Base-by-base conservation (phyloP, 352 stramenopile genomes). In the Thraustochytrium sp. region DNA sequence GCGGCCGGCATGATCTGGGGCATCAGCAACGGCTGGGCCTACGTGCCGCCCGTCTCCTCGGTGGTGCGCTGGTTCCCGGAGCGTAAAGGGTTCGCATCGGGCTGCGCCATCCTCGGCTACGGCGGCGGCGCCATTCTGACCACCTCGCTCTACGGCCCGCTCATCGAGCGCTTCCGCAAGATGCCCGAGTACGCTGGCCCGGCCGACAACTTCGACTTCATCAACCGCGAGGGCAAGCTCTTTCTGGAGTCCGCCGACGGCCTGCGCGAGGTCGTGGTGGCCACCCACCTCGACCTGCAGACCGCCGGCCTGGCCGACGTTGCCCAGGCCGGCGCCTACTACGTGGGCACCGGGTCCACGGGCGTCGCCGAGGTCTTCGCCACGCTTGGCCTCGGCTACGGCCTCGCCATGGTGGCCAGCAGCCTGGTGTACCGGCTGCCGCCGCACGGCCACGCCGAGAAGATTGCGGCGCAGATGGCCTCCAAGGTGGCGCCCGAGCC, bases 1-100 rank as follows among this genome's bases (percentile, higher is more conserved):
- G 29, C 82, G 3, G 88, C 88, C 8, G 88, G 88, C n/a, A 54
- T 87, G 9, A 62, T 90, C 38, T 89, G 53, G 48, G 88, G 88
- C 8, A 87, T 86, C 42, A 86, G 85, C 31, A 54, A 88, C 37
- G 88, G 88, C 4, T 51, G 90, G n/a, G 88, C 54, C n/a, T 91
- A 91, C 84, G 89, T 88, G 36, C 87, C 87, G 26, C 88, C 88
- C 9, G 82, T 91, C n/a, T 78, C 86, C 9, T 78, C 86, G 11
- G 31, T 91, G 40, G 87, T 91, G 21, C 48, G 56, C 40, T 91
- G 88, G 88, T 91, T 91, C 82, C 88, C 88, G 16, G 88, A 91
- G 31, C 89, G 88, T 62, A 90, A 89, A 48, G 88, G 87, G 1
- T 55, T 91, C 34, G 88, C 88, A 3, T 88, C 87, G 23, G 88